A percentile compares a stretch with the other conserved stretches of the same genome.
Evolutionary conservation across 2,329 filamentous ascomycete genomes (phyloP).

Genomic region (Fusarium pseudoanthophilum): DNA sequence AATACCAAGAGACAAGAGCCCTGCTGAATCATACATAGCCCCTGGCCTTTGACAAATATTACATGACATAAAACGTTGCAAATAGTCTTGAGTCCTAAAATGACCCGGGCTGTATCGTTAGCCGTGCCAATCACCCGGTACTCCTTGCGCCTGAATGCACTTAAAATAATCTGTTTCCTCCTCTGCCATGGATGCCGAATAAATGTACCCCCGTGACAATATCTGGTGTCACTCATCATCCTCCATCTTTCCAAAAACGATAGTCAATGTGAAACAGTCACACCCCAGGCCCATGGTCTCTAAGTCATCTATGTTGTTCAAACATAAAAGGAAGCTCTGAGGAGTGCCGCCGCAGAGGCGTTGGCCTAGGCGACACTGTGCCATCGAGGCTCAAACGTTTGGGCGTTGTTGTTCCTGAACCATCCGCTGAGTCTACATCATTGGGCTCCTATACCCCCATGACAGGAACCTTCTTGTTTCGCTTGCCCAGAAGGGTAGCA

Average conservation of each 20-base stretch:
- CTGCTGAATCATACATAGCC: slow-evolving; percentile 13
- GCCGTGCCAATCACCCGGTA: slow-evolving; percentile 30
- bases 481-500: slow-evolving; percentile 84
- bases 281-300: background rate
- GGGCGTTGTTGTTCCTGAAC: slow-evolving; percentile 2
- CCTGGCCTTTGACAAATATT: slow-evolving; percentile 37
- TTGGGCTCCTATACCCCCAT: slow-evolving; percentile 51
- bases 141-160: slow-evolving; percentile 45
- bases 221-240: background rate
- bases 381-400: slow-evolving; percentile 28
- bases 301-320: slow-evolving; percentile 23
- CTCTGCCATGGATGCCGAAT: slow-evolving; percentile 4
- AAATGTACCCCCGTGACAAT: background rate
- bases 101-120: slow-evolving; percentile 20
- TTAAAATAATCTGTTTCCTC: slow-evolving; percentile 18
- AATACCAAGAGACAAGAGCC: slow-evolving; percentile 32
- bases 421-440: slow-evolving; percentile 10
- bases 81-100: slow-evolving; percentile 29
- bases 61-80: slow-evolving; percentile 37
- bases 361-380: slow-evolving; percentile 15
- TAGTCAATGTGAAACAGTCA: slow-evolving; percentile 7
- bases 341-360: slow-evolving; percentile 20
- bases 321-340: slow-evolving; percentile 31
- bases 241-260: slow-evolving; percentile 25
- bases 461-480: slow-evolving; percentile 64